These are phyloP conservation scores for Kwoniella dendrophila DNA, from an alignment of 768 basidiomycete genomes.

Conservation along the genomic window DNA sequence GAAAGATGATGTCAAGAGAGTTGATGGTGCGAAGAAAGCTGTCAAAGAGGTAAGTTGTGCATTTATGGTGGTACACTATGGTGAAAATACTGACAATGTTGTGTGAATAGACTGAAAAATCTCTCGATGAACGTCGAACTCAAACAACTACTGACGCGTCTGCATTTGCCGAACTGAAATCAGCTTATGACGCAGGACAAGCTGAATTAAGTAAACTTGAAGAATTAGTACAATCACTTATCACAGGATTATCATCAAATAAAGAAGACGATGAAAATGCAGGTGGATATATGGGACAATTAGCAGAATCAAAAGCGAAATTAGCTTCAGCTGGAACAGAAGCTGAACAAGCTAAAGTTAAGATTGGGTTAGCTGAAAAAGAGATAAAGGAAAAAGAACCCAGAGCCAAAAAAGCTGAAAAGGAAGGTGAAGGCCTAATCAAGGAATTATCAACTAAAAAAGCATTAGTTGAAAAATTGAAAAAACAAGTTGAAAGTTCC, in stretches of 20 bases:
- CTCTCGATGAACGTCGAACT: constrained; percentile 64
- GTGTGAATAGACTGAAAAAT: constrained; percentile 61
- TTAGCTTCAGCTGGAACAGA: constrained; percentile 77
- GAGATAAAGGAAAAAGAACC: constrained; percentile 77
- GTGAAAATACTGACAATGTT: constrained; percentile 9
- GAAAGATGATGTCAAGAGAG: constrained; percentile 72
- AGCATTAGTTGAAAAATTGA: constrained; percentile 62
- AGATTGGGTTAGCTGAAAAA: constrained; percentile 73
- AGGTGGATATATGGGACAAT: constrained; percentile 95
- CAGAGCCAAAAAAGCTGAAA: constrained; percentile 78
- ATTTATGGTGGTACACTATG: neutral
- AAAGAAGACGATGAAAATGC: constrained; percentile 66
- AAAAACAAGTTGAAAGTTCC: constrained; percentile 62
- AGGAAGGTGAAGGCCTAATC: constrained; percentile 76
- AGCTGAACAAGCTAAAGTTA: constrained; percentile 76
- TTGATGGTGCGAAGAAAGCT: constrained; percentile 62
- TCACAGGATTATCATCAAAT: constrained; percentile 77
- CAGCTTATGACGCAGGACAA: constrained; percentile 66
- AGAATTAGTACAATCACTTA: constrained; percentile 89
- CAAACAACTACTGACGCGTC: constrained; percentile 65
- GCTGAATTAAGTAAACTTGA: constrained; percentile 72
- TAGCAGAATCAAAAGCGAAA: constrained; percentile 77
- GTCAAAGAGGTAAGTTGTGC: constrained; percentile 63
- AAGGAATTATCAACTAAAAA: constrained; percentile 64
- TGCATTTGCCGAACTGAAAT: constrained; percentile 68